These are phyloP conservation scores for Eimeria praecox DNA, from an alignment of 169 alveolate genomes.

Conservation along the genomic window DNA sequence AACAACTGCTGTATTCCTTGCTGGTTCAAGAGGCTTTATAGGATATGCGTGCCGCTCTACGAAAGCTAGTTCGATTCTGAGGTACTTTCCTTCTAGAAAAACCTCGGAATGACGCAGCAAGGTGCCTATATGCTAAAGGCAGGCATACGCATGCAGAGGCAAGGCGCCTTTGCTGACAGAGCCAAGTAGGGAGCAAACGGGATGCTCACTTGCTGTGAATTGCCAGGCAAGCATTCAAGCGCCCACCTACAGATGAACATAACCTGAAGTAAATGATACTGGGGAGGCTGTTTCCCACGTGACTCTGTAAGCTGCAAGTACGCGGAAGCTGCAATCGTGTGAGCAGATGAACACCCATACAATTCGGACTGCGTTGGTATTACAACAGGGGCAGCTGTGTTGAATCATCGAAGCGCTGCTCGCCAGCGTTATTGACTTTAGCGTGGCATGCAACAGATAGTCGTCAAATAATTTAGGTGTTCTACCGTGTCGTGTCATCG, in stretches of 20 bases:
- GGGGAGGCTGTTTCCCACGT: background rate
- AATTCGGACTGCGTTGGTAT: background rate
- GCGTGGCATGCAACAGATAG: background rate
- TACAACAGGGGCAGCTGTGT: background rate
- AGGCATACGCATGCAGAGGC: background rate
- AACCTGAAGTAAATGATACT: background rate
- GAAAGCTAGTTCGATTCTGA: too few relatives aligned
- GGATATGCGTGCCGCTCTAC: background rate
- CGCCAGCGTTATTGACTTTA: background rate
- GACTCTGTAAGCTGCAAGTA: background rate
- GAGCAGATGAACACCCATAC: background rate
- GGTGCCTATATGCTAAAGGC: background rate
- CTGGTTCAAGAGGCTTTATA: background rate
- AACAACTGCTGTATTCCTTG: background rate
- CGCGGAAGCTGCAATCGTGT: background rate
- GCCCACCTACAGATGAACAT: background rate
- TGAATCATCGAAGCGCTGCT: background rate
- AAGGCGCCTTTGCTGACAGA: background rate
- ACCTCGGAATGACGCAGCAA: background rate
- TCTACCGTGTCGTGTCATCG: background rate
- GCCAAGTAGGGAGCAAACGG: background rate
- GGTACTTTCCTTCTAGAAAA: background rate
- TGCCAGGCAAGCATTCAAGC: background rate
- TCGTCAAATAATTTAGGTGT: background rate
- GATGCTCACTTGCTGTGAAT: background rate